Percentiles rank a stretch among this genome's conserved stretches.
These are phyloP conservation scores for Globisporangium barbulae DNA, from an alignment of 352 stramenopile species.

Conservation along the genomic window DNA sequence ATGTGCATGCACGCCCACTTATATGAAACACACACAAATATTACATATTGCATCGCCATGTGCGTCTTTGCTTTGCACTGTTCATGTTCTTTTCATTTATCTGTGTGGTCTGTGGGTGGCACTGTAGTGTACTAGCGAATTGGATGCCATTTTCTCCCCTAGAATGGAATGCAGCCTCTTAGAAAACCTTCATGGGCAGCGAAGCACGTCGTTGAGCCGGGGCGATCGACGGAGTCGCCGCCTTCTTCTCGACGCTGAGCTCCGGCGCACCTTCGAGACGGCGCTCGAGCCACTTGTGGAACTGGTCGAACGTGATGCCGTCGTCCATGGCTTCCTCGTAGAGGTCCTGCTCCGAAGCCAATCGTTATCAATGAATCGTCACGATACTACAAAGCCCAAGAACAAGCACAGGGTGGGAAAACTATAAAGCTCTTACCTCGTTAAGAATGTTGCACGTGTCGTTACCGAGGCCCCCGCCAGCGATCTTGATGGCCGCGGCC, in stretches of 20 bases:
- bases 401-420: neutral
- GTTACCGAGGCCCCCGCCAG: conserved; percentile 44
- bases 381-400: neutral
- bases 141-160: too few relatives aligned
- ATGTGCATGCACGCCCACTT: neutral
- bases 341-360: conserved; percentile 24
- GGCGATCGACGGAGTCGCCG: neutral
- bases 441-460: conserved; percentile 64
- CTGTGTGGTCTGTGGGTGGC: too few relatives aligned
- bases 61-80: neutral
- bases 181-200: neutral
- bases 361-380: neutral
- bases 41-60: neutral
- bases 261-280: conserved; percentile 29
- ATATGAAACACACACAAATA: conserved; percentile 2
- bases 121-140: too few relatives aligned
- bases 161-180: neutral
- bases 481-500: conserved; percentile 51
- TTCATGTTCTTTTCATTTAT: neutral
- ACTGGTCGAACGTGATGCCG: conserved; percentile 55
- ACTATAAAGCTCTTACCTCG: conserved; percentile 17
- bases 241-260: conserved; percentile 10
- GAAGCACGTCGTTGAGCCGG: neutral
- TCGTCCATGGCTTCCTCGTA: conserved; percentile 46
- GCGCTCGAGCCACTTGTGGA: conserved; percentile 44